Conservation (phyloP, 805 yeast genomes). For the Candida khao-thaluensis region DNA sequence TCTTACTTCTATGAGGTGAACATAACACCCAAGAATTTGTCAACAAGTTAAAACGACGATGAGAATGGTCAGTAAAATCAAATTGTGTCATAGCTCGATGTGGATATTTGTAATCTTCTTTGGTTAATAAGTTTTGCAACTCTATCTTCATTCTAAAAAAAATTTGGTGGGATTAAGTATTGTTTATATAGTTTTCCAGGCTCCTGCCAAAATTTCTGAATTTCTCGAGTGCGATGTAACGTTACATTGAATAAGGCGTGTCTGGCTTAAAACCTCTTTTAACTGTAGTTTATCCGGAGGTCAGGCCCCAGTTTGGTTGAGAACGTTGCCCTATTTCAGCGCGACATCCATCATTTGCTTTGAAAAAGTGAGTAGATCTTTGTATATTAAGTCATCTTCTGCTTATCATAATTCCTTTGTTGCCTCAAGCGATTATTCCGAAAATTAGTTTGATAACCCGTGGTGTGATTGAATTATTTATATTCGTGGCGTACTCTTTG, state of each 20-base stretch:
- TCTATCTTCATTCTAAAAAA: slow-evolving; percentile 16
- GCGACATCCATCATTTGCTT: slow-evolving; percentile 5
- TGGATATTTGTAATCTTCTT: slow-evolving; percentile 11
- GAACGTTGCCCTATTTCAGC: background rate
- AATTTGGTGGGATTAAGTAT: background rate
- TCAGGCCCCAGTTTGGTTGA: background rate
- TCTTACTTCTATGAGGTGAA: slow-evolving; percentile 73
- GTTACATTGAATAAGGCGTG: slow-evolving; percentile 3
- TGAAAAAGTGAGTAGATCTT: background rate
- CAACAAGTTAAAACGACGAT: slow-evolving; percentile 68
- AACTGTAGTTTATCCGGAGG: slow-evolving; percentile 3
- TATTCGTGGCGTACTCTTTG: background rate
- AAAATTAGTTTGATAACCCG: background rate
- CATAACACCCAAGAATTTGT: slow-evolving; percentile 68
- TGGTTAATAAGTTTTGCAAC: slow-evolving; percentile 13
- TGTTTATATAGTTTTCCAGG: slow-evolving; percentile 11
- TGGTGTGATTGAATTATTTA: background rate
- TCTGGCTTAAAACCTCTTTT: slow-evolving; percentile 3
- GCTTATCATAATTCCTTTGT: background rate
- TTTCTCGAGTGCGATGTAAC: slow-evolving; percentile 10
- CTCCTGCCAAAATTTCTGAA: background rate
- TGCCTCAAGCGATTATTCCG: background rate
- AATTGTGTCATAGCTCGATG: slow-evolving; percentile 28
- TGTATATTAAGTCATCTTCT: slow-evolving; percentile 2
- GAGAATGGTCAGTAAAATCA: slow-evolving; percentile 58